Base-by-base conservation (phyloP, 345 rosid genomes). In the Heritiera littoralis region DNA sequence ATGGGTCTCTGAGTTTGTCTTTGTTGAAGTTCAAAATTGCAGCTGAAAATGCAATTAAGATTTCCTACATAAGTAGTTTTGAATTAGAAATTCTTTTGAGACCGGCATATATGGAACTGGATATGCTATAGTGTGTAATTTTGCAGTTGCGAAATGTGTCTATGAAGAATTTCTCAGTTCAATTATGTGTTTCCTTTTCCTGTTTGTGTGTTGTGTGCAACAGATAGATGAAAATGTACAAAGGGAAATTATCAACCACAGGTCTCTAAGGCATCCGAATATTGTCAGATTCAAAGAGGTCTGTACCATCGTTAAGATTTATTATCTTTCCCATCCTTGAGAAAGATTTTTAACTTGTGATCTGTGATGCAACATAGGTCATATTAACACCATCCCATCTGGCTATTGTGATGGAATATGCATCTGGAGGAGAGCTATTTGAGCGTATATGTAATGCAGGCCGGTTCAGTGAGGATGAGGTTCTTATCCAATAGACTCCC, bases 141-240 rank as follows among this genome's bases (percentile, higher is more conserved):
- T 46, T 46, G 41, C 54, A 23, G 11, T 70, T 70, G 40, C 20
- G 13, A 48, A 48, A 51, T 48, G 58, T 30, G 11, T 49, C 20
- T 28, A 49, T 49, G 46, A 23, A 38, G 66, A 61, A 46, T 69
- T 51, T 46, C 52, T 74, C 46, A 2, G 41, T 55, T 66, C 64
- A 52, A 51, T 40, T 55, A 48, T 55, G 38, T 73, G 76, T 75
- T 71, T 54, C 72, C 9, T 49, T 23, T n/a, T 58, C 52, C 38
- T 56, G 6, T 78, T 59, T 52, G 66, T 49, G 41, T 70, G n/a
- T 52, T 17, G 17, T 68, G 46, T 84, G 60, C 49, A 54, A 79
- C 94, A 92, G 97, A 92, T 92, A 73, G 97, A 92, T 74, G 97
- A 89, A 83, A 92, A 90, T 83, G 97, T 92, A 46, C 89, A 85